A percentile compares a stretch with the other conserved stretches of the same genome.
Conservation (phyloP, 2,329 filamentous ascomycete species). For the Coleophoma cylindrospora region DNA sequence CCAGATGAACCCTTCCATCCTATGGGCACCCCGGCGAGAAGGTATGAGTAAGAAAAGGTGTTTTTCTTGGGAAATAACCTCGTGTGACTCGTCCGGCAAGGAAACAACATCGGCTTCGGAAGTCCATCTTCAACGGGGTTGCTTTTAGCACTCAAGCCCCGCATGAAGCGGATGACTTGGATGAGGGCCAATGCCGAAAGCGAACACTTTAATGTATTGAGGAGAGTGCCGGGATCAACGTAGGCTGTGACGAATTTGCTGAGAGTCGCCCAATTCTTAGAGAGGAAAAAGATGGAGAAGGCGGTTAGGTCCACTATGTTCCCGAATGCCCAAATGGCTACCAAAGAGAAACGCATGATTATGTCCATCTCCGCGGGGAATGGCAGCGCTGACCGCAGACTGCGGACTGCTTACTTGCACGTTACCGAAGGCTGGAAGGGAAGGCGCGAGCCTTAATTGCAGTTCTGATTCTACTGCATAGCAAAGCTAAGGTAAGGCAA, state of each 20-base stretch:
- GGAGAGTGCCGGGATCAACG: slow-evolving; percentile 8
- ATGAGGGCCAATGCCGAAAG: slow-evolving; percentile 7
- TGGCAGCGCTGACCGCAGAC: too few species aligned
- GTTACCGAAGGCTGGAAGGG: background rate
- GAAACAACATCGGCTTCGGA: slow-evolving; percentile 49
- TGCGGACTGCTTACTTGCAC: too few species aligned
- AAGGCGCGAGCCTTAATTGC: background rate
- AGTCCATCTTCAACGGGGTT: background rate
- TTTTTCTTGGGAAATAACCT: slow-evolving; percentile 64
- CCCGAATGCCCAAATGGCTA: background rate
- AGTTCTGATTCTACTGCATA: background rate
- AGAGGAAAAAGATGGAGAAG: slow-evolving; percentile 3
- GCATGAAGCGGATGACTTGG: slow-evolving; percentile 14
- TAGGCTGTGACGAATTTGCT: slow-evolving; percentile 1
- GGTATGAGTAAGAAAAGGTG: slow-evolving; percentile 65
- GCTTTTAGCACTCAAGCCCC: slow-evolving; percentile 5
- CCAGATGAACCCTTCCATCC: slow-evolving; percentile 52
- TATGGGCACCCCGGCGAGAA: slow-evolving; percentile 64
- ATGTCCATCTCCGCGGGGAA: too few species aligned
- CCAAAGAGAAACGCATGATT: background rate
- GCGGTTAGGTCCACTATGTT: background rate
- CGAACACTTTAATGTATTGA: background rate
- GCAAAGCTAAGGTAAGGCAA: background rate
- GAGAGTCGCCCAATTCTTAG: slow-evolving; percentile 6
- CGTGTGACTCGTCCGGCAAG: slow-evolving; percentile 59